phyloP scores from a whole-genome alignment of 108 stramenopile genomes.

The Nitzschia sp. region DNA sequence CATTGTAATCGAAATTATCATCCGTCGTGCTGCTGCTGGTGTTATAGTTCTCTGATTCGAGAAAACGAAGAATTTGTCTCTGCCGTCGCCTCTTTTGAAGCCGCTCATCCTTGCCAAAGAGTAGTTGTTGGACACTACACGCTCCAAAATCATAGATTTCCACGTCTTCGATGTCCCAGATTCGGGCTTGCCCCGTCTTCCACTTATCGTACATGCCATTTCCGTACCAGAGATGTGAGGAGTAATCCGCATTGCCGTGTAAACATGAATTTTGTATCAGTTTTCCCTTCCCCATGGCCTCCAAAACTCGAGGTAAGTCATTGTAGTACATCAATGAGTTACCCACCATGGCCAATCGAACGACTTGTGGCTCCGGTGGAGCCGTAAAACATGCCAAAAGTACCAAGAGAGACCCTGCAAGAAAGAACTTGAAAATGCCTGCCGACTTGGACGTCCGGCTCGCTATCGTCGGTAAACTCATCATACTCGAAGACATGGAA shows the following conservation, averaged over 20 bases:
- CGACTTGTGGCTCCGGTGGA: neutral
- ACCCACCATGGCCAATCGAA: constrained; percentile 49
- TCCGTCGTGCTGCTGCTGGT: constrained; percentile 20
- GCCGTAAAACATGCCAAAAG: neutral
- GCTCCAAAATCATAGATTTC: constrained; percentile 53
- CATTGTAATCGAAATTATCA: neutral
- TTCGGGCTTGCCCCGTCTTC: constrained; percentile 23
- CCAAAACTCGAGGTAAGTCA: constrained; percentile 54
- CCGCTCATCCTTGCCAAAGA: constrained; percentile 42
- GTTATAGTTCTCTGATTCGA: constrained; percentile 61
- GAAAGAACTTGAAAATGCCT: too few relatives aligned
- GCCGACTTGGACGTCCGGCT: too few relatives aligned
- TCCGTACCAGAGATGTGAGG: constrained; percentile 34
- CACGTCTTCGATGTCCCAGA: constrained; percentile 28
- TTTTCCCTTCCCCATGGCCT: constrained; percentile 23
- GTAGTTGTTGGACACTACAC: constrained; percentile 47
- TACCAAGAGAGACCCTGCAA: neutral
- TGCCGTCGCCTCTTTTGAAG: neutral
- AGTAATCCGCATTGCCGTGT: constrained; percentile 37
- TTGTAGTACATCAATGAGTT: constrained; percentile 50
- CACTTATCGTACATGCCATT: constrained; percentile 48
- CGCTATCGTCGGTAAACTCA: too few relatives aligned
- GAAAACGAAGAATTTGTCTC: neutral
- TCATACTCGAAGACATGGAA: too few relatives aligned
- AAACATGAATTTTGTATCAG: constrained; percentile 49